Evolutionary conservation across 108 stramenopile species (phyloP).

Genomic region (Fistulifera solaris): DNA sequence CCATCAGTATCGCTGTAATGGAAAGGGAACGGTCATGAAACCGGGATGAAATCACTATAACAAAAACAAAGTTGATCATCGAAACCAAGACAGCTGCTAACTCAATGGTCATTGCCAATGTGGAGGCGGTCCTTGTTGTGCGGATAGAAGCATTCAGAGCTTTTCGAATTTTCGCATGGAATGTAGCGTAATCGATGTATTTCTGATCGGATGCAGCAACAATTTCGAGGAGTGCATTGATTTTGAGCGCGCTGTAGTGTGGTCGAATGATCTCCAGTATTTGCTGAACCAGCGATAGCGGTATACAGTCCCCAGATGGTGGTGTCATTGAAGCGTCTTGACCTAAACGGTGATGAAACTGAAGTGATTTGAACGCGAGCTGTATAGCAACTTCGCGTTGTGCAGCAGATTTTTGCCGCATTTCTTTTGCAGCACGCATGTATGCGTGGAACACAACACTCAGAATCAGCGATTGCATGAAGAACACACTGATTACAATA

Average conservation of each 20-base stretch:
- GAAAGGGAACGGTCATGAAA: constrained; percentile 20
- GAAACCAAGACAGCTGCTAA: constrained; percentile 36
- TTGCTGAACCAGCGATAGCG: constrained; percentile 18
- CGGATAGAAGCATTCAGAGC: constrained; percentile 42
- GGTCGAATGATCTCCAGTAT: constrained; percentile 34
- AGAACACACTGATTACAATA: constrained; percentile 31
- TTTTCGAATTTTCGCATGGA: constrained; percentile 40
- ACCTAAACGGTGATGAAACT: background rate
- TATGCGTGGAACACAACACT: constrained; percentile 56
- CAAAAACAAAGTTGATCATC: constrained; percentile 39
- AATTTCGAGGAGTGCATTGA: constrained; percentile 49
- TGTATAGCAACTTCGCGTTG: constrained; percentile 38
- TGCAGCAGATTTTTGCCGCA: constrained; percentile 21
- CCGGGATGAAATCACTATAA: constrained; percentile 28
- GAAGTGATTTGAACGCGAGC: constrained; percentile 29
- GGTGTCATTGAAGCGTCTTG: background rate
- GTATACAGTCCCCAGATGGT: background rate
- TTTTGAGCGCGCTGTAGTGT: constrained; percentile 43
- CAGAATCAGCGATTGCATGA: constrained; percentile 42
- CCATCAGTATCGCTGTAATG: constrained; percentile 8
- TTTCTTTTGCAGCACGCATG: constrained; percentile 33
- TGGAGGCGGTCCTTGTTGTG: constrained; percentile 23
- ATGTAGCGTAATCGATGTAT: constrained; percentile 36
- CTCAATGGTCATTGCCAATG: constrained; percentile 29
- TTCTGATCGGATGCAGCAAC: constrained; percentile 25